Conservation (phyloP, 768 basidiomycete genomes). For the Pholiota microspora region DNA sequence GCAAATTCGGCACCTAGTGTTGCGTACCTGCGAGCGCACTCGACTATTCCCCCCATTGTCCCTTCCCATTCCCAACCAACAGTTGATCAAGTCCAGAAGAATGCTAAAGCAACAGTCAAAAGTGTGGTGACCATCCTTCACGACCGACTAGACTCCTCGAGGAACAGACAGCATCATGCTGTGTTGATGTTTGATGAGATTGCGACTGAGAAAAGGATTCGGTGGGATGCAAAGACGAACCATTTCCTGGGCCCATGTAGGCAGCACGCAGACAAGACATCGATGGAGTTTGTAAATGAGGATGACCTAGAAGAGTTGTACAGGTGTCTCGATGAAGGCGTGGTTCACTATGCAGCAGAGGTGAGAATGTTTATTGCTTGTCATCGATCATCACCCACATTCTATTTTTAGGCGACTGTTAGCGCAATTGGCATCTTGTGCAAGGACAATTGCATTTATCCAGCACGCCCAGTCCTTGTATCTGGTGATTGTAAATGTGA, state of each 20-base stretch:
- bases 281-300: slow-evolving; percentile 2
- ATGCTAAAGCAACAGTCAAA: background rate
- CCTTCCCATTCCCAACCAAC: background rate
- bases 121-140: slow-evolving; percentile 3
- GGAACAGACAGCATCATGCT: no score
- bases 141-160: no score
- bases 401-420: background rate
- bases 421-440: background rate
- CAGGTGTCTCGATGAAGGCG: background rate
- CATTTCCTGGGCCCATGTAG: slow-evolving; percentile 8
- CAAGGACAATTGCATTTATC: background rate
- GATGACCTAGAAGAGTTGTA: background rate
- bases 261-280: background rate
- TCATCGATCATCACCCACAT: background rate
- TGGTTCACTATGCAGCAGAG: slow-evolving; percentile 2
- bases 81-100: background rate
- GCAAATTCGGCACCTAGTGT: background rate
- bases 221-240: slow-evolving; percentile 7
- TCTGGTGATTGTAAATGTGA: background rate
- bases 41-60: background rate
- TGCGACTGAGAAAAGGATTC: slow-evolving; percentile 8
- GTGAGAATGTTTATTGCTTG: background rate
- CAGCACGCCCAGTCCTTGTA: background rate
- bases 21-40: background rate
- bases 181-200: slow-evolving; percentile 7